These are phyloP conservation scores for Zygotorulaspora florentina DNA, from an alignment of 805 yeast species.

Conservation along the genomic window DNA sequence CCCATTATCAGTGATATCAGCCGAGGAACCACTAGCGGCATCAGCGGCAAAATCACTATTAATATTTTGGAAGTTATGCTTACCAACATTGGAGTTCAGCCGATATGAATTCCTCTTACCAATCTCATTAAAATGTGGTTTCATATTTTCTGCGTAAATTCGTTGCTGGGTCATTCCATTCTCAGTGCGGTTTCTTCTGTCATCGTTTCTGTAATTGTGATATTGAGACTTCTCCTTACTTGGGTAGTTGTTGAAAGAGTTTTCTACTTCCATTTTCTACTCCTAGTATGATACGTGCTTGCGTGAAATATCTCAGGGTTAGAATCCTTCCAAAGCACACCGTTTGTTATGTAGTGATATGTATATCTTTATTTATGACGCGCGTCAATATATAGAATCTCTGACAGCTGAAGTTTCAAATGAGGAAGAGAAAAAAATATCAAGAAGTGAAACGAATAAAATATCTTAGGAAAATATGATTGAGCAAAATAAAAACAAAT, in stretches of 20 bases:
- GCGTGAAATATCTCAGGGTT: no score
- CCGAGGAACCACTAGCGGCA: background rate
- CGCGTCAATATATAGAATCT: conserved; percentile 2
- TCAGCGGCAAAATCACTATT: conserved; percentile 7
- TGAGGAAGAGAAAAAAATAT: conserved; percentile 4
- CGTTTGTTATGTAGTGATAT: no score
- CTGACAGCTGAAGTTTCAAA: no score
- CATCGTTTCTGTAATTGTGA: background rate
- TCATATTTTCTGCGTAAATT: background rate
- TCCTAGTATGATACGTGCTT: no score
- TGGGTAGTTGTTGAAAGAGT: background rate
- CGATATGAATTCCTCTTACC: background rate
- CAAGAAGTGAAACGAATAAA: background rate
- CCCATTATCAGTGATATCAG: background rate
- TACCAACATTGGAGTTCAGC: background rate
- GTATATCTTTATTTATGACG: background rate
- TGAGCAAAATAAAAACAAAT: no score
- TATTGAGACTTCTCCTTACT: background rate
- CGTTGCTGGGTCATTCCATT: background rate
- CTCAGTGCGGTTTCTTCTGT: background rate
- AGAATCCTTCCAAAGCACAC: no score
- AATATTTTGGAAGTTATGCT: background rate
- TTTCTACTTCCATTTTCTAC: background rate
- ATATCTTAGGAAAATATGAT: background rate
- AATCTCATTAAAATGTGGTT: background rate